phyloP scores from a whole-genome alignment of 2,329 filamentous ascomycete species.

The Akanthomyces lecanii region DNA sequence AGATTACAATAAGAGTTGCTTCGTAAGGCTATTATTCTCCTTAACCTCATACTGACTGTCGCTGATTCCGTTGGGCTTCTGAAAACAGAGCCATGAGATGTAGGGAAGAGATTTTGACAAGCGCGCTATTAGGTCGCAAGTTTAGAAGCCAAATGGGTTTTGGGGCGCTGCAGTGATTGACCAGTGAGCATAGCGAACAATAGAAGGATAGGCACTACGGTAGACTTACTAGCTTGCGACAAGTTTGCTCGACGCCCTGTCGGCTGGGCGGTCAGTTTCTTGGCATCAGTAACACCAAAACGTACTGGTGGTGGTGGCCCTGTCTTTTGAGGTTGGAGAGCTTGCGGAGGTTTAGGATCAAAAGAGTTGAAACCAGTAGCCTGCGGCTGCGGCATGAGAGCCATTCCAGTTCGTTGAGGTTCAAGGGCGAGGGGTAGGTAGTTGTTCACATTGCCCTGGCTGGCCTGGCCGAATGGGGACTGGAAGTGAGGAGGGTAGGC shows the following conservation, averaged over 20 bases:
- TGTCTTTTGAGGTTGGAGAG: slow-evolving; percentile 45
- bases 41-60: background rate
- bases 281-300: slow-evolving; percentile 75
- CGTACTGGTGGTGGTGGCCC: slow-evolving; percentile 78
- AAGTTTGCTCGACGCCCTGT: slow-evolving; percentile 90
- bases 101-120: background rate
- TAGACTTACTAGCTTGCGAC: slow-evolving; percentile 81
- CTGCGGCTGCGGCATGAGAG: slow-evolving; percentile 42
- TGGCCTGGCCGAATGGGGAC: slow-evolving; percentile 42
- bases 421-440: slow-evolving; percentile 57
- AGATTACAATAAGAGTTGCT: slow-evolving; percentile 9
- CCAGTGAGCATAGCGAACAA: background rate
- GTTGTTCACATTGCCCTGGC: slow-evolving; percentile 48
- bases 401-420: slow-evolving; percentile 54
- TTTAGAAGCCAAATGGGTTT: slow-evolving; percentile 51
- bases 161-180: slow-evolving; percentile 39
- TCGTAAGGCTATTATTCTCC: background rate
- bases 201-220: background rate
- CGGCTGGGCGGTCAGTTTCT: slow-evolving; percentile 77
- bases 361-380: slow-evolving; percentile 49
- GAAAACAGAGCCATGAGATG: background rate
- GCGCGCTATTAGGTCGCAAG: background rate
- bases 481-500: slow-evolving; percentile 49
- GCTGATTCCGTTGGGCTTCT: background rate
- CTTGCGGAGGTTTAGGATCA: slow-evolving; percentile 42